Conservation (phyloP, 257 asterid genomes). For the Petunia axillaris region DNA sequence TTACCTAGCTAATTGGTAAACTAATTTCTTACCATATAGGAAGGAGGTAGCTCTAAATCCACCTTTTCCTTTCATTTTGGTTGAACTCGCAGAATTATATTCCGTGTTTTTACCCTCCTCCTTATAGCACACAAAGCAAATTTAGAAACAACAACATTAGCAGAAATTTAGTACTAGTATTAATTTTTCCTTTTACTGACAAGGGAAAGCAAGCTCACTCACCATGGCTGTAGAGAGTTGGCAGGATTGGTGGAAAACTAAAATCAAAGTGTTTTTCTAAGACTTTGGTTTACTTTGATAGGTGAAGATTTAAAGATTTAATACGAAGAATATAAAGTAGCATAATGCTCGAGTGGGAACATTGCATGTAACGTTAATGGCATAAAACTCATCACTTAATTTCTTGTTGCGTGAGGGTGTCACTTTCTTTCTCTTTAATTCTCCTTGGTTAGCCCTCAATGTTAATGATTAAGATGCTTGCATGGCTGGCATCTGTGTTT, state of each 20-base stretch:
- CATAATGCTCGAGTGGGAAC: conserved; percentile 5
- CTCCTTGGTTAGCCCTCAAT: conserved; percentile 11
- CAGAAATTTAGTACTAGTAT: not conserved
- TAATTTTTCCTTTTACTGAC: not conserved
- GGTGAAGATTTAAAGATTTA: not conserved
- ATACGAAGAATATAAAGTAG: not conserved
- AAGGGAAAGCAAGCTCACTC: not conserved
- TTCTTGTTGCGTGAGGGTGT: conserved; percentile 31
- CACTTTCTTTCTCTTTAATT: conserved; percentile 30
- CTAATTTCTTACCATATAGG: conserved; percentile 52
- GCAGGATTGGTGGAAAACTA: not conserved
- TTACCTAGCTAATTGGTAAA: not conserved
- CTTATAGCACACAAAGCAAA: conserved; percentile 33
- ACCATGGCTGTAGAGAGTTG: conserved; percentile 30
- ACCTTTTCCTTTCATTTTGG: conserved; percentile 48
- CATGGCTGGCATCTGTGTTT: conserved; percentile 48
- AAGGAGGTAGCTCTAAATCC: conserved; percentile 74
- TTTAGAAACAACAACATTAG: not conserved
- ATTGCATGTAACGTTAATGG: conserved; percentile 44
- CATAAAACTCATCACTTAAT: conserved; percentile 41
- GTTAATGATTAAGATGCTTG: conserved; percentile 46
- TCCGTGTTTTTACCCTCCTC: conserved; percentile 49
- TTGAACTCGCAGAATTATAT: conserved; percentile 26
- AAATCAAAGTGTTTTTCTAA: not conserved
- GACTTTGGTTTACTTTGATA: conserved; percentile 2